Evolutionary conservation across 1,284 basidiomycete genomes (phyloP), one percentile per base, ranked within the genome.

Genomic region (Grifola frondosa): DNA sequence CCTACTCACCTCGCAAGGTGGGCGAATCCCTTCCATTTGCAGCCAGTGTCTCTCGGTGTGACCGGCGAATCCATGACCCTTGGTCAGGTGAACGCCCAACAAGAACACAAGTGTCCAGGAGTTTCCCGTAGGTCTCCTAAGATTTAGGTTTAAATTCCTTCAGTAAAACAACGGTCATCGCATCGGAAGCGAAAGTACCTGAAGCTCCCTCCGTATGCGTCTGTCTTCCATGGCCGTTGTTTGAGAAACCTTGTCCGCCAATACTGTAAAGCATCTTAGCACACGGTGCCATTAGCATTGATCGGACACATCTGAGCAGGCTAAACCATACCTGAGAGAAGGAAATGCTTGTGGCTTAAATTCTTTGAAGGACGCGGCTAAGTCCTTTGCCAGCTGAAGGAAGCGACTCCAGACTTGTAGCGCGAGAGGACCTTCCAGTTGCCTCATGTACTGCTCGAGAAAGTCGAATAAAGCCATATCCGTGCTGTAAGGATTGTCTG

Each of bases 191-290:
- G n/a, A 49, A 11, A 21, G 30, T 53, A 82, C 86, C 71, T 96
- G 93, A 13, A 98, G 69, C 48, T 99, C 96, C 57, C 92, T 88
- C n/a, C 89, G 80, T 42, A 94, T 70, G 16, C 90, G 78, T 15
- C 84, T 78, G 64, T 99, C 96, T 48, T 98, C 96, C 61, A 96
- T 76, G 0, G 91, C 89, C 4, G 87, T 84, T 0, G 92, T 95
- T 57, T 91, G 88, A 3, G 88, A 81, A 12, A 98, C 75, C 61
- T 92, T 96, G 49, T 91, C 84, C 1, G 87, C 85, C 13, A 97
- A 64, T 2, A 85, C 76, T 3, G 83, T 85, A 25, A 97, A 69
- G 63, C 91, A 92, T 52, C 91, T 93, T 47, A 3, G 23, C 12
- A 29, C 10, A n/a, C n/a, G n/a, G n/a, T n/a, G n/a, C n/a, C n/a